Conservation (phyloP, 2,329 filamentous ascomycete genomes). For the Fusarium torulosum region DNA sequence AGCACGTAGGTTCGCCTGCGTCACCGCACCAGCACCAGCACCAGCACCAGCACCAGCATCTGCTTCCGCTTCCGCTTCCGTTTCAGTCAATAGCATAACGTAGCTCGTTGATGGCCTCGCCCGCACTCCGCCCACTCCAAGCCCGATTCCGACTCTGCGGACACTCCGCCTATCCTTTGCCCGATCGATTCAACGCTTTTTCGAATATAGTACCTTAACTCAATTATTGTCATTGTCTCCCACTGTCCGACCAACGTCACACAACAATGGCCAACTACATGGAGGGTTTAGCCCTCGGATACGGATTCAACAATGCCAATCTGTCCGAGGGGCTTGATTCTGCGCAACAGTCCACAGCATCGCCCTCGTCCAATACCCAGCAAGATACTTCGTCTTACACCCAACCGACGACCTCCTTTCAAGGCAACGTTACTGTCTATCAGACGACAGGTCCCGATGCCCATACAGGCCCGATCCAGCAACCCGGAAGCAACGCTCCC, state of each 20-base stretch:
- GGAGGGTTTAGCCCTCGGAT: conserved; percentile 42
- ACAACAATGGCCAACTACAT: conserved; percentile 43
- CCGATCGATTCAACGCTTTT: conserved; percentile 20
- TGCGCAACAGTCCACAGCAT: conserved; percentile 38
- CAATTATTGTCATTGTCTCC: conserved; percentile 8
- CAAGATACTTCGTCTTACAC: conserved; percentile 37
- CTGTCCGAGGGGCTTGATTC: conserved; percentile 40
- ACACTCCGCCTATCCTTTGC: conserved; percentile 27
- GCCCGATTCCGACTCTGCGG: conserved; percentile 21
- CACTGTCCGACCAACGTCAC: conserved; percentile 28
- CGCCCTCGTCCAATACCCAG: conserved; percentile 44
- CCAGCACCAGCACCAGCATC: conserved; percentile 1
- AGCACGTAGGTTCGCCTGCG: conserved; percentile 11
- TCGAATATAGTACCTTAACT: conserved; percentile 7
- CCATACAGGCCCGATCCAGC: conserved; percentile 53
- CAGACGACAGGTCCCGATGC: conserved; percentile 57
- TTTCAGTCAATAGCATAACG: not conserved
- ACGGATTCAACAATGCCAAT: conserved; percentile 45
- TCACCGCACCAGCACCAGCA: conserved; percentile 12
- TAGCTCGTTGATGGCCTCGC: conserved; percentile 33
- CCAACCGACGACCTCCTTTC: conserved; percentile 40
- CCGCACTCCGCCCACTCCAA: conserved; percentile 16
- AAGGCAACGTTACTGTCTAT: conserved; percentile 55
- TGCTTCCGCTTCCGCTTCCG: too few relatives aligned
- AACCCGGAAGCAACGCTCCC: conserved; percentile 52